Evolutionary conservation across 2,329 filamentous ascomycete species (phyloP).

Genomic region (Dothistroma septosporum): DNA sequence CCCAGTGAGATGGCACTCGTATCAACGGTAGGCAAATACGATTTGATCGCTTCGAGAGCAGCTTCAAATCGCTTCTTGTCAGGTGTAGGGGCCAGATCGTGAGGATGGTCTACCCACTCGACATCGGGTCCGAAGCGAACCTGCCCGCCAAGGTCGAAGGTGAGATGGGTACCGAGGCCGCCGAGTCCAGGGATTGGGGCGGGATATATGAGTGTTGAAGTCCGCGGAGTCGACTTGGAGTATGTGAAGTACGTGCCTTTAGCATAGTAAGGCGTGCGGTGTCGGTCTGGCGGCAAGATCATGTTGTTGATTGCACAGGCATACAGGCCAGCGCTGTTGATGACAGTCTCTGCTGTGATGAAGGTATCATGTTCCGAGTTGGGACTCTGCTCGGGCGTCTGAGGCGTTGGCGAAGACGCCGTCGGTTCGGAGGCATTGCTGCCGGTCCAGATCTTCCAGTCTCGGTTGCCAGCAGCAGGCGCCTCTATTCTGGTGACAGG

Average conservation of each 20-base stretch:
- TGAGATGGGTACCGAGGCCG: conserved; percentile 88
- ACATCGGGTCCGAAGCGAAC: conserved; percentile 93
- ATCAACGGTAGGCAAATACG: conserved; percentile 74
- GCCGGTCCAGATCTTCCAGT: conserved; percentile 64
- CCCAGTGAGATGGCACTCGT: conserved; percentile 64
- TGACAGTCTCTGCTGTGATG: conserved; percentile 69
- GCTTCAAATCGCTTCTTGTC: conserved; percentile 59
- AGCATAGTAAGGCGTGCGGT: conserved; percentile 68
- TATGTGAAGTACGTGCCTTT: conserved; percentile 97
- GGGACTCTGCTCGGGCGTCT: conserved; percentile 33
- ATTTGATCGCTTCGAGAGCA: conserved; percentile 69
- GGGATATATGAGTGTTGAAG: conserved; percentile 78
- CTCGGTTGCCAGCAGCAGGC: conserved; percentile 48
- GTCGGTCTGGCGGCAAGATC: conserved; percentile 58
- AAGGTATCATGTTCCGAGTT: conserved; percentile 37
- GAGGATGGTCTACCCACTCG: conserved; percentile 76
- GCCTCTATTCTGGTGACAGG: conserved; percentile 58
- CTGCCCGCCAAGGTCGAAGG: conserved; percentile 77
- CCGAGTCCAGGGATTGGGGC: conserved; percentile 75
- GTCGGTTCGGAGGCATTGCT: conserved; percentile 17
- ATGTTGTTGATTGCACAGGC: conserved; percentile 77
- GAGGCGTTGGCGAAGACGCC: conserved; percentile 23
- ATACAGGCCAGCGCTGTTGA: conserved; percentile 82
- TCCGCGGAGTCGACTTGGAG: conserved; percentile 57
- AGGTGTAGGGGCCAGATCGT: conserved; percentile 59